Conservation (phyloP, 1,284 basidiomycete species). For the Boletus mariae region DNA sequence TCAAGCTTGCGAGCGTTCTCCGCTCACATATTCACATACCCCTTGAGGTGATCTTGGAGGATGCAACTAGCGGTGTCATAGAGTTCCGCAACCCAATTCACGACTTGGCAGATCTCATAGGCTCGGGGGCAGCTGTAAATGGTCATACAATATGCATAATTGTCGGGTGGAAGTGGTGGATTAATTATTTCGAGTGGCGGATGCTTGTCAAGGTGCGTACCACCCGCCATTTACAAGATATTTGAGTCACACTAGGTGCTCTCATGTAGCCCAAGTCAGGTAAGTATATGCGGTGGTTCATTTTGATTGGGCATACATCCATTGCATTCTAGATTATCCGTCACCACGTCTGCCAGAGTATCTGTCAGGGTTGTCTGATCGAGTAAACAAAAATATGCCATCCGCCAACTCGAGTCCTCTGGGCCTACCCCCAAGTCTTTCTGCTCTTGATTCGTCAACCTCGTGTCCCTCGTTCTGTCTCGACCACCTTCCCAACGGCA, state of each 20-base stretch:
- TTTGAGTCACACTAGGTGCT: conserved; percentile 2
- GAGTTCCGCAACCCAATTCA: conserved; percentile 33
- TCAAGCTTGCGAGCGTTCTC: conserved; percentile 23
- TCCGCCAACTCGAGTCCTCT: neutral
- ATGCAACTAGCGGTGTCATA: conserved; percentile 26
- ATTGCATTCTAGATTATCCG: neutral
- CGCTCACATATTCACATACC: conserved; percentile 21
- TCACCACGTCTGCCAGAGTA: neutral
- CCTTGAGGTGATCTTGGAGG: conserved; percentile 25
- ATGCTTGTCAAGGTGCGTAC: conserved; percentile 25
- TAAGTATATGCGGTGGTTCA: conserved; percentile 17
- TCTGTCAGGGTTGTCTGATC: neutral
- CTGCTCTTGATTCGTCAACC: conserved; percentile 6
- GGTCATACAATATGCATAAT: conserved; percentile 22
- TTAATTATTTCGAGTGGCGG: conserved; percentile 24
- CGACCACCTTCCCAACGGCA: conserved; percentile 16
- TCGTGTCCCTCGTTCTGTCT: conserved; percentile 18
- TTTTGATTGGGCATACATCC: neutral
- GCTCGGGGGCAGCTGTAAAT: conserved; percentile 10
- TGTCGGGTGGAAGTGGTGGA: conserved; percentile 31
- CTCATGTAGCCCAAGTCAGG: conserved; percentile 17
- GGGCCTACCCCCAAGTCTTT: neutral
- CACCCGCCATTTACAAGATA: neutral
- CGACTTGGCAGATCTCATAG: conserved; percentile 30
- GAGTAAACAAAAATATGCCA: conserved; percentile 1